phyloP scores from a whole-genome alignment of 345 rosid species.

The Clausena lansium region DNA sequence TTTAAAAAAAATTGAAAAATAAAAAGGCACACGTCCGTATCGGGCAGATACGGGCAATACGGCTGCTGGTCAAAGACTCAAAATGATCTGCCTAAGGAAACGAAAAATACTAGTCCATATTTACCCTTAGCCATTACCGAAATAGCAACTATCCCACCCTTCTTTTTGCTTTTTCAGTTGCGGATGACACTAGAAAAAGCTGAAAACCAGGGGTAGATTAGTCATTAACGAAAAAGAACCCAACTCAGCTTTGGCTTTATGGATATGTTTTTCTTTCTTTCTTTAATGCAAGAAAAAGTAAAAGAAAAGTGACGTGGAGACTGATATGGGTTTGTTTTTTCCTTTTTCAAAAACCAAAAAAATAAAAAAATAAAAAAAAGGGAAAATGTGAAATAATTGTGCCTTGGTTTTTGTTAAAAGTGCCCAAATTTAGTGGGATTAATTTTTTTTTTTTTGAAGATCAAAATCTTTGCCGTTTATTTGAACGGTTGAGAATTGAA shows the following conservation, averaged over 20 bases:
- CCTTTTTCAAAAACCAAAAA: not conserved
- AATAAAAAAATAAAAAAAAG: slow-evolving; percentile 1
- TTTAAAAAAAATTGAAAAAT: no score
- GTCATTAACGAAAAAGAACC: not conserved
- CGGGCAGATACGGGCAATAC: not conserved
- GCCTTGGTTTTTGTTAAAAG: slow-evolving; percentile 40
- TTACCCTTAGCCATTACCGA: not conserved
- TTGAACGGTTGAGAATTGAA: not conserved
- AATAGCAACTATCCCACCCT: not conserved
- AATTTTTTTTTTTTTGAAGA: not conserved
- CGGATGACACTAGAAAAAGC: not conserved
- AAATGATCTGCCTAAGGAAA: no score
- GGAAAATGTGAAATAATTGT: slow-evolving; percentile 26
- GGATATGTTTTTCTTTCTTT: not conserved
- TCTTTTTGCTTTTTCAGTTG: not conserved
- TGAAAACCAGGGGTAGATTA: not conserved
- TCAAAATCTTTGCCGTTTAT: not conserved
- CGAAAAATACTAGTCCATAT: not conserved
- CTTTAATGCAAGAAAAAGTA: not conserved
- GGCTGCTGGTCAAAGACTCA: no score
- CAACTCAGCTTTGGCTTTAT: not conserved
- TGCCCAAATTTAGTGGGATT: not conserved
- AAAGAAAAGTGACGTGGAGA: not conserved
- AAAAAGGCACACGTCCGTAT: not conserved
- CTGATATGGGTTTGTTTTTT: not conserved